Conservation (phyloP, 768 basidiomycete species). For the Trametes meyenii region DNA sequence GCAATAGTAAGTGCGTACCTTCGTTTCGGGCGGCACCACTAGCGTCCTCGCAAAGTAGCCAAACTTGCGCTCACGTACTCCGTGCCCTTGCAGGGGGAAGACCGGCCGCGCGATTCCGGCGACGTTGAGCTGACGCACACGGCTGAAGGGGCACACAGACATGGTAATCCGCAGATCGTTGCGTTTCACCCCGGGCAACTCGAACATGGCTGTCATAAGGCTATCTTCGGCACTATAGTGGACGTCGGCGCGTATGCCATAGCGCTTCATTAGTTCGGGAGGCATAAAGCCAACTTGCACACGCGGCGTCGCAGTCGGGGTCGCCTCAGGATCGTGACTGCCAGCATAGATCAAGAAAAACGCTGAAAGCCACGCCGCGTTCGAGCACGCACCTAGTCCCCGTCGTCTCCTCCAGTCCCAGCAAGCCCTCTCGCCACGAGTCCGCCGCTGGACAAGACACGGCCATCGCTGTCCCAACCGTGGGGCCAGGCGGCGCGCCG, state of each 20-base stretch:
- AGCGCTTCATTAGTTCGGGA: conserved; percentile 31
- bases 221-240: conserved; percentile 55
- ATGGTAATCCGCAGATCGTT: conserved; percentile 61
- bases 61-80: conserved; percentile 57
- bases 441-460: conserved; percentile 24
- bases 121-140: conserved; percentile 63
- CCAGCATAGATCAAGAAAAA: conserved; percentile 17
- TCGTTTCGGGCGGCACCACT: conserved; percentile 56
- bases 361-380: background rate
- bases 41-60: conserved; percentile 54
- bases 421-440: conserved; percentile 20
- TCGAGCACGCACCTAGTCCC: conserved; percentile 14
- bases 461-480: conserved; percentile 21
- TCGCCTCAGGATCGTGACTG: conserved; percentile 10
- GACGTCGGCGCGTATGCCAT: conserved; percentile 62
- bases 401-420: conserved; percentile 2
- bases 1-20: conserved; percentile 43
- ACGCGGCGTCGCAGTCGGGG: conserved; percentile 6
- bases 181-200: conserved; percentile 68
- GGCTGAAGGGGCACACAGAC: conserved; percentile 61
- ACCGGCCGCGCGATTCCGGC: conserved; percentile 47
- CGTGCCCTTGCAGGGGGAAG: conserved; percentile 34
- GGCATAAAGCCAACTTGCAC: background rate
- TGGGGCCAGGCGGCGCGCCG: conserved; percentile 5
- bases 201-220: conserved; percentile 60